Evolutionary conservation across 306 rosid species (phyloP), one percentile per base, ranked within the genome.

Genomic region (Malus fusca): DNA sequence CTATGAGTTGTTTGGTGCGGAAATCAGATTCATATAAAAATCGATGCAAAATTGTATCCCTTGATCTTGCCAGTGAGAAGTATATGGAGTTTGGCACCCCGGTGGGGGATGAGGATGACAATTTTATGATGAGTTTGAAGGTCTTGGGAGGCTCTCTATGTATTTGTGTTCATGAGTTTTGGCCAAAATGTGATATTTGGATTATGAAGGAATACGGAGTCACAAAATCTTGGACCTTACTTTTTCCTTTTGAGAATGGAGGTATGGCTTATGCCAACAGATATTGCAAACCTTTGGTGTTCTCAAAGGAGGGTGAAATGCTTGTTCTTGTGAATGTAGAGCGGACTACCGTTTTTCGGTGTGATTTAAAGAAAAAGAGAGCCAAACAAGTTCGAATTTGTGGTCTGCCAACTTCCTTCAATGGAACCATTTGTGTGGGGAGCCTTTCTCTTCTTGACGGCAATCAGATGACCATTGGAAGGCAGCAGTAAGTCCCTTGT

Each of bases 91-190:
- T 46, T 17, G 55, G 14, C 14, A 18, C 35, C 22, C 51, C 59
- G 14, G 18, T 30, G 5, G 40, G 8, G 40, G 9, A 52, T 30
- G 11, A 4, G 19, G 5, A 1, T 68, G 11, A 15, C 40, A 26
- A 28, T 1, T 14, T 0, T 13, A 0, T 1, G 31, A 6, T 11
- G 22, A 2, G 0, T 2, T 5, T 70, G 37, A 12, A 5, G 3
- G 42, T 8, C 9, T 31, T 71, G 75, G 75, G 64, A 26, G 74
- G 4, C 67, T 26, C 3, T 30, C 8, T 62, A 35, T 71, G 65
- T 53, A 42, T 48, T n/a, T 69, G 17, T 26, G 3, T 7, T 60
- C 8, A 21, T 23, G 5, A 15, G 2, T 11, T 4, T 11, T 7
- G 18, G 15, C 8, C 18, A 18, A 60, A 3, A 48, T 2, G 40